A percentile compares a stretch with the other conserved stretches of the same genome.
phyloP scores from a whole-genome alignment of 192 early-diverging fungal species.

The Backusella morwellensis region DNA sequence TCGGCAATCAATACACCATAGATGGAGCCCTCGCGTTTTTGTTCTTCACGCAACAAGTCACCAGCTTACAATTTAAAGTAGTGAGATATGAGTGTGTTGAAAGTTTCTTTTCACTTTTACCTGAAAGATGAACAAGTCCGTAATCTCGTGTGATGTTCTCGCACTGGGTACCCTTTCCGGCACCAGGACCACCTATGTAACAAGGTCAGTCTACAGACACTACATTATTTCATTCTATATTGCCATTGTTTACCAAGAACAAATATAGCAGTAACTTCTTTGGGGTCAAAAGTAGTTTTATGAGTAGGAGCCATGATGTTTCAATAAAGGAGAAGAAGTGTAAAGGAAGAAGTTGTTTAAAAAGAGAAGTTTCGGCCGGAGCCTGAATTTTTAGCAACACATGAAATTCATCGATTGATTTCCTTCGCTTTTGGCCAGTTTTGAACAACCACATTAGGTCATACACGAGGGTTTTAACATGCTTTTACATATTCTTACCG shows the following conservation, averaged over 20 bases:
- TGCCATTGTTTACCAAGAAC: constrained; percentile 23
- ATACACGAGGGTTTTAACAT: neutral
- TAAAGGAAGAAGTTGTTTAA: neutral
- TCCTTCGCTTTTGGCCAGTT: neutral
- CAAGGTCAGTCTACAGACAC: neutral
- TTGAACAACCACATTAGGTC: neutral
- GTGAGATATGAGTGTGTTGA: neutral
- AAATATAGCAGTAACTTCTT: constrained; percentile 28
- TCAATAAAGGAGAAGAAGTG: neutral
- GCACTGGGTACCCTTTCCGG: constrained; percentile 97
- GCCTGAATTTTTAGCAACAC: neutral
- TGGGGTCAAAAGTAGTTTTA: constrained; percentile 16
- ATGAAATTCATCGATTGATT: neutral
- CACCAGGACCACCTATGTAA: constrained; percentile 65
- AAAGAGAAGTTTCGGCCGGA: neutral
- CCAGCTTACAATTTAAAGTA: constrained; percentile 57
- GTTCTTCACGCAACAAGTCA: constrained; percentile 90
- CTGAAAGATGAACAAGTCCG: constrained; percentile 91
- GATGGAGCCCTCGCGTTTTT: constrained; percentile 69
- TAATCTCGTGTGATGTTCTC: constrained; percentile 81
- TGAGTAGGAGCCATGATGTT: neutral
- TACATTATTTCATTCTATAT: neutral
- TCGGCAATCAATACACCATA: constrained; percentile 88
- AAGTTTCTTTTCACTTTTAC: constrained; percentile 30
- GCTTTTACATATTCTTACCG: neutral